These are phyloP conservation scores for Barnettozyma populi DNA, from an alignment of 805 yeast genomes.

Conservation along the genomic window DNA sequence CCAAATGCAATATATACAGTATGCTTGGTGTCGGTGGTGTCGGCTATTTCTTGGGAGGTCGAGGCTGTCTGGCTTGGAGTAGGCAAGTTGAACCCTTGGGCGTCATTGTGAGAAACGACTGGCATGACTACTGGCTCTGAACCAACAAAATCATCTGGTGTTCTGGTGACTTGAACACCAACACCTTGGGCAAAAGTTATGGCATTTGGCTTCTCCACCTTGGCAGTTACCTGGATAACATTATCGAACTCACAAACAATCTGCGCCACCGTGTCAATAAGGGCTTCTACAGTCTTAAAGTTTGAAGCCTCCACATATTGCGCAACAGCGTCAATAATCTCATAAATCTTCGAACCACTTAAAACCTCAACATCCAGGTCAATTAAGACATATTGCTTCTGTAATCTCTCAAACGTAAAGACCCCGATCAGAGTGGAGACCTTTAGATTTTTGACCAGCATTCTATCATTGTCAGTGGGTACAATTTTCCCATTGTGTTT, in stretches of 20 bases:
- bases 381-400: conserved; percentile 67
- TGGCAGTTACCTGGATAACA: conserved; percentile 43
- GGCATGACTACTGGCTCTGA: conserved; percentile 14
- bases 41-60: not conserved
- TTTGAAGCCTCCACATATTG: conserved; percentile 68
- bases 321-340: conserved; percentile 45
- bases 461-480: conserved; percentile 17
- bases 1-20: conserved; percentile 83
- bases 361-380: conserved; percentile 46
- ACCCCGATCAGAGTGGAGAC: conserved; percentile 85
- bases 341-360: conserved; percentile 22
- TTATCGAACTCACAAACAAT: conserved; percentile 38
- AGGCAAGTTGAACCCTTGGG: conserved; percentile 14
- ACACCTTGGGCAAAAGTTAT: conserved; percentile 83
- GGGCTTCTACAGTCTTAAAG: conserved; percentile 91
- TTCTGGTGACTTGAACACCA: conserved; percentile 69
- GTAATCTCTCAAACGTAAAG: conserved; percentile 81
- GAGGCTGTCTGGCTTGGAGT: conserved; percentile 33
- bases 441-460: conserved; percentile 45
- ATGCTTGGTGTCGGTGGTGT: conserved; percentile 28
- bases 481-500: conserved; percentile 13
- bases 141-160: conserved; percentile 34
- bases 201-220: conserved; percentile 84
- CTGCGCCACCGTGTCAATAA: conserved; percentile 68
- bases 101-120: not conserved